Evolutionary conservation across 495 filamentous ascomycete genomes (phyloP).

Genomic region (Gamarada debralockiae): DNA sequence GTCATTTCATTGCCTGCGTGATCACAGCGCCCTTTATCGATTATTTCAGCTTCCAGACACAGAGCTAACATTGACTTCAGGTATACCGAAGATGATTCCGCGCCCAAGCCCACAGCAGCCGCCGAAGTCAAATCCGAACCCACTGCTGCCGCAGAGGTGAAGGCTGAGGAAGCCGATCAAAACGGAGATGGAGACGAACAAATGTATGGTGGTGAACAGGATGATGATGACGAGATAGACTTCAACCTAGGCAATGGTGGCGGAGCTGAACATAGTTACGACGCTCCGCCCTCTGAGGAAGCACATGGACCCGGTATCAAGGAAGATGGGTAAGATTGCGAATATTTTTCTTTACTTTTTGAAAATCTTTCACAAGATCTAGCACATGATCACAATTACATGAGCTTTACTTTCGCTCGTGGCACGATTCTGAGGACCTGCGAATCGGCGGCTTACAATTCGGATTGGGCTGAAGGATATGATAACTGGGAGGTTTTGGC

Average conservation of each 20-base stretch:
- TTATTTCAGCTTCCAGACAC: not conserved
- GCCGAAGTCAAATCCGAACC: conserved; percentile 26
- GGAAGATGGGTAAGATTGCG: conserved; percentile 95
- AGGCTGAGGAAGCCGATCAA: conserved; percentile 27
- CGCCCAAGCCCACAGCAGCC: conserved; percentile 26
- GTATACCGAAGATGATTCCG: conserved; percentile 79
- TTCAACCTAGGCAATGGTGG: conserved; percentile 50
- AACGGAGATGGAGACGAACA: conserved; percentile 49
- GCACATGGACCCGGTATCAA: conserved; percentile 63
- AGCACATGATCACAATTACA: conserved; percentile 10
- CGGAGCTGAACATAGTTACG: conserved; percentile 27
- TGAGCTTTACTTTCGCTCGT: not conserved
- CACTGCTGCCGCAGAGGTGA: conserved; percentile 14
- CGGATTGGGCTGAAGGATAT: not conserved
- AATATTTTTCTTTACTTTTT: conserved; percentile 25
- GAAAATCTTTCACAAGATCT: conserved; percentile 4
- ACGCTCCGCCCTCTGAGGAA: conserved; percentile 24
- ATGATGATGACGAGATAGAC: conserved; percentile 62
- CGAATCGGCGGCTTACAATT: not conserved
- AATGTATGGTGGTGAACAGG: conserved; percentile 30
- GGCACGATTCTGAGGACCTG: no score
- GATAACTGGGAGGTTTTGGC: not conserved
- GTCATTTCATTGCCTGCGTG: not conserved
- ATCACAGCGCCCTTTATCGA: no score
- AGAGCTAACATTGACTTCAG: conserved; percentile 38